Conservation (phyloP, 257 asterid species). For the Nicotiana undulata region DNA sequence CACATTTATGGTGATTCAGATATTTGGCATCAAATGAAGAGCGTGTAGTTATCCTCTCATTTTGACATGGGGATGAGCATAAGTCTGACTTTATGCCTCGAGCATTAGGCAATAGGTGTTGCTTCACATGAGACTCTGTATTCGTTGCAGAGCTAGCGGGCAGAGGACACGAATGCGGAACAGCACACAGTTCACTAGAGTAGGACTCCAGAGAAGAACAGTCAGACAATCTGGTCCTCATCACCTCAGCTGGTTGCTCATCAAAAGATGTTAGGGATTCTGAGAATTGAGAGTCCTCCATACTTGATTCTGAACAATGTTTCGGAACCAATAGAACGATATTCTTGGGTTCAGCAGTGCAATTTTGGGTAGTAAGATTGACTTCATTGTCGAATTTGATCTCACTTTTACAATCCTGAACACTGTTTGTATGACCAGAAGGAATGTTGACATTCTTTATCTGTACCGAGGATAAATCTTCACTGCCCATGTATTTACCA, state of each 20-base stretch:
- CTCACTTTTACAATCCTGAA: conserved; percentile 21
- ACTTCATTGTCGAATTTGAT: conserved; percentile 17
- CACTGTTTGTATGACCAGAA: conserved; percentile 19
- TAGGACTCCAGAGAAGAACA: conserved; percentile 38
- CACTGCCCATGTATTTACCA: conserved; percentile 29
- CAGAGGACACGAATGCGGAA: conserved; percentile 60
- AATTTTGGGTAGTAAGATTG: conserved; percentile 17
- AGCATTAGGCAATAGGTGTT: conserved; percentile 10
- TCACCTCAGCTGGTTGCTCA: conserved; percentile 29
- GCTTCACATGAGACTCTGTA: conserved; percentile 14
- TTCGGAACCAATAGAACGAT: conserved; percentile 39
- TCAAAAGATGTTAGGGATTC: conserved; percentile 40
- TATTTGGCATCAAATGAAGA: conserved; percentile 24
- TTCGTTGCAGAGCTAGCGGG: conserved; percentile 23
- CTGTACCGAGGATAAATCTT: conserved; percentile 21
- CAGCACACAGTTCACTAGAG: conserved; percentile 26
- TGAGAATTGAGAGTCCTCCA: conserved; percentile 33
- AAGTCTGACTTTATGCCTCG: conserved; percentile 24
- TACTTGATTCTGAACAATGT: conserved; percentile 26
- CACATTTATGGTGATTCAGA: conserved; percentile 21
- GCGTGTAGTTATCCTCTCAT: conserved; percentile 18
- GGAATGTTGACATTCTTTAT: conserved; percentile 18
- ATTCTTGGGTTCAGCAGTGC: conserved; percentile 29
- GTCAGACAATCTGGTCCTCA: conserved; percentile 36
- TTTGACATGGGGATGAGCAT: conserved; percentile 10